Conservation (phyloP, 2,329 filamentous ascomycete genomes). For the Aspergillus oerlinghausenensis region DNA sequence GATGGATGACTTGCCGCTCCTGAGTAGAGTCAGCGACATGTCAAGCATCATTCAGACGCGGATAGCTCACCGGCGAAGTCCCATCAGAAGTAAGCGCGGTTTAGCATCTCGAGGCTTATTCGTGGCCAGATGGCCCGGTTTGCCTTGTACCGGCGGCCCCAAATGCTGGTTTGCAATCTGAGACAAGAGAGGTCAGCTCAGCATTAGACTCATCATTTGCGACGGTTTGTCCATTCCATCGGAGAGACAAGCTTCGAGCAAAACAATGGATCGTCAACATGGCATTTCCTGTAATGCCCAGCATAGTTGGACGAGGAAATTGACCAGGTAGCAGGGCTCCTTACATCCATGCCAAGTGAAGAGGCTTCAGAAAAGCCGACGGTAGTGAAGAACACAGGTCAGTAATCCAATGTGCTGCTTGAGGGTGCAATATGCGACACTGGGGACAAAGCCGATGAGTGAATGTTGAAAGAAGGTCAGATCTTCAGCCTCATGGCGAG, state of each 20-base stretch:
- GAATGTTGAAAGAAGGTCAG: background rate
- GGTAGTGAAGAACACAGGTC: background rate
- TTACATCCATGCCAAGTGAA: background rate
- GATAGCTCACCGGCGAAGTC: slow-evolving; percentile 71
- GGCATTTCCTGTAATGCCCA: background rate
- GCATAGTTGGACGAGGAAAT: background rate
- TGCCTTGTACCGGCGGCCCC: slow-evolving; percentile 22
- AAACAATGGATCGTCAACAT: background rate
- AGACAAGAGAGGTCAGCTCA: slow-evolving; percentile 33
- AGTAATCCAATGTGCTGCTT: background rate
- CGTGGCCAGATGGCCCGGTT: slow-evolving; percentile 23
- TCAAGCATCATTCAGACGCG: background rate
- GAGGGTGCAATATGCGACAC: background rate
- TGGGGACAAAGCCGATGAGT: background rate
- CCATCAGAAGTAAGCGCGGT: slow-evolving; percentile 88
- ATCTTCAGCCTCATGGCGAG: background rate
- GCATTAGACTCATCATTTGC: slow-evolving; percentile 20
- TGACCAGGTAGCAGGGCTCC: background rate
- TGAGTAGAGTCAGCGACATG: slow-evolving; percentile 38
- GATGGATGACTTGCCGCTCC: slow-evolving; percentile 97
- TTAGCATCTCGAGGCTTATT: slow-evolving; percentile 58
- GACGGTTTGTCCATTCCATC: background rate
- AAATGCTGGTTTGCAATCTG: slow-evolving; percentile 28
- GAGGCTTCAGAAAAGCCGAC: background rate
- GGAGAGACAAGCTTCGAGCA: background rate